These are phyloP conservation scores for Alternaria viburni DNA, from an alignment of 2,329 filamentous ascomycete species.

Conservation along the genomic window DNA sequence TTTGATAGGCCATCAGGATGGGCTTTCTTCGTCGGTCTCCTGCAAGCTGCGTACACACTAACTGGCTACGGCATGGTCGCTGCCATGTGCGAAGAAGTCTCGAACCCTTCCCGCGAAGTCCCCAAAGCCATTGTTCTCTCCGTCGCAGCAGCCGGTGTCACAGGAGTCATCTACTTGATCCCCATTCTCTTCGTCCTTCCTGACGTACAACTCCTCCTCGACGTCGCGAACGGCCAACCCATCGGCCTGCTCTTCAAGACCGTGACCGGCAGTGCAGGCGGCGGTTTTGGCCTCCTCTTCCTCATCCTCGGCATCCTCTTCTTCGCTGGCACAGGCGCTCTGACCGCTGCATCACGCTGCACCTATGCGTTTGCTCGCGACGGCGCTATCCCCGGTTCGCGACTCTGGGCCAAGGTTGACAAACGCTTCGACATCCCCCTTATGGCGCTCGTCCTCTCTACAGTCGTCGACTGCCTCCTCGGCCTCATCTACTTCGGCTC, in stretches of 20 bases:
- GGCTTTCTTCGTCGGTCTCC: constrained; percentile 74
- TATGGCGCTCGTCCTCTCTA: constrained; percentile 71
- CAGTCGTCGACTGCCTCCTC: constrained; percentile 71
- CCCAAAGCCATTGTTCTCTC: constrained; percentile 74
- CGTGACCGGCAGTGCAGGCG: constrained; percentile 73
- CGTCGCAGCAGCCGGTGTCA: constrained; percentile 70
- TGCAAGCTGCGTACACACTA: constrained; percentile 68
- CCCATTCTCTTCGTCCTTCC: constrained; percentile 79
- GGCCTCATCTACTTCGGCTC: constrained; percentile 82
- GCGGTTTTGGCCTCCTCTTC: constrained; percentile 77
- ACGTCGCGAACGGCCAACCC: constrained; percentile 74
- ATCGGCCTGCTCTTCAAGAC: constrained; percentile 78
- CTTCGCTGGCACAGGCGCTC: constrained; percentile 76
- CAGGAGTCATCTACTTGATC: constrained; percentile 71
- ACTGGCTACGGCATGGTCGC: constrained; percentile 75
- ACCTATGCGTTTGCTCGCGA: constrained; percentile 79
- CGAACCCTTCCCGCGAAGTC: constrained; percentile 71
- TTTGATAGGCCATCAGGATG: constrained; percentile 64
- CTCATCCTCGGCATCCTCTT: constrained; percentile 77
- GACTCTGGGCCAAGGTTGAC: constrained; percentile 71
- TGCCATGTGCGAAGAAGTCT: constrained; percentile 75
- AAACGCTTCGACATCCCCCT: constrained; percentile 71
- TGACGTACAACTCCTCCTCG: constrained; percentile 67
- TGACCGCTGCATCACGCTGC: constrained; percentile 76
- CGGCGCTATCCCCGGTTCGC: constrained; percentile 73